Conservation (phyloP, 768 basidiomycete species). For the Pleurotus djamor region DNA sequence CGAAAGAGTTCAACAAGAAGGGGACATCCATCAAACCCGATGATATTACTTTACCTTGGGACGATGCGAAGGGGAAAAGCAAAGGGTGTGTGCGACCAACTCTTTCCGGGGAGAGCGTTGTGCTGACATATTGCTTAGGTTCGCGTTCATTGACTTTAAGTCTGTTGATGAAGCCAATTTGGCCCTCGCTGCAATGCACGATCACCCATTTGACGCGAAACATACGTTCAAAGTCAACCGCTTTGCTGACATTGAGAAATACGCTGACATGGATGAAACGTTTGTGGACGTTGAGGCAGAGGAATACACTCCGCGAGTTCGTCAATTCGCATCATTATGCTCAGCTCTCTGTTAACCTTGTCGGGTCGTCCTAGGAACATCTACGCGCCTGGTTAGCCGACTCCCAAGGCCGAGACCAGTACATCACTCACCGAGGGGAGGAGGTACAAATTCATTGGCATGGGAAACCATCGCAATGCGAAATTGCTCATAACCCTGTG, state of each 20-base stretch:
- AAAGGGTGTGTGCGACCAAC: constrained; percentile 70
- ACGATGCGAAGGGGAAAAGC: constrained; percentile 77
- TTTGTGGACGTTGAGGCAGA: constrained; percentile 75
- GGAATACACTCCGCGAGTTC: constrained; percentile 73
- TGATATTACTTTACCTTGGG: constrained; percentile 88
- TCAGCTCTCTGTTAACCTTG: constrained; percentile 5
- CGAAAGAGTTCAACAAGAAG: constrained; percentile 82
- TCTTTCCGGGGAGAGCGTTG: not conserved
- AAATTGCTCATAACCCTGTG: constrained; percentile 78
- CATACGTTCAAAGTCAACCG: constrained; percentile 85
- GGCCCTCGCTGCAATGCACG: constrained; percentile 66
- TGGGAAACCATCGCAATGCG: constrained; percentile 84
- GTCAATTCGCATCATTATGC: constrained; percentile 10
- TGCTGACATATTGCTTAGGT: constrained; percentile 41
- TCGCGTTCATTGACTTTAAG: constrained; percentile 79
- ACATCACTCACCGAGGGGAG: constrained; percentile 90
- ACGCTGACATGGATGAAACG: constrained; percentile 71
- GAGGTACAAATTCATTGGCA: constrained; percentile 93
- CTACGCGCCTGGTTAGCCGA: constrained; percentile 94
- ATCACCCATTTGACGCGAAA: constrained; percentile 83
- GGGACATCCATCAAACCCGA: constrained; percentile 75
- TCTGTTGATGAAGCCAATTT: constrained; percentile 67
- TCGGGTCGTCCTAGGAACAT: constrained; percentile 66
- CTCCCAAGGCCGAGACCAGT: constrained; percentile 91
- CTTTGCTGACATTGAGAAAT: constrained; percentile 89